phyloP scores from a whole-genome alignment of 345 rosid genomes.

The Eucalyptus curtisii region DNA sequence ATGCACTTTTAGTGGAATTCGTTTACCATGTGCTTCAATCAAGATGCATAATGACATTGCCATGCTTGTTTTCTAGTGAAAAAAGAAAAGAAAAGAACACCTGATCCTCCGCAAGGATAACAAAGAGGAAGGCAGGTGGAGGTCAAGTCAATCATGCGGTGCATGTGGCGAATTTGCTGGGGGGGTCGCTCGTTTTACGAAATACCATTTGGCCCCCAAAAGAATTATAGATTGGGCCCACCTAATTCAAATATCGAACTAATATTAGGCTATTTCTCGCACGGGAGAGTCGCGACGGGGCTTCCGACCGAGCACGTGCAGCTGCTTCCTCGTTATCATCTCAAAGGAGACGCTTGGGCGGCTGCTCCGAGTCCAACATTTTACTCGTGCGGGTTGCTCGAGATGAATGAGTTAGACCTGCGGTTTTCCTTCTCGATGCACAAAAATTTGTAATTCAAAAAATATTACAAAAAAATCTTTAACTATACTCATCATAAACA shows the following conservation, averaged over 20 bases:
- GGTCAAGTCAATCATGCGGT: neutral
- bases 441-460: neutral
- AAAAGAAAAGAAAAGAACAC: rapidly evolving
- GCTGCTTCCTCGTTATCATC: neutral
- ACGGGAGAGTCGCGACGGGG: neutral
- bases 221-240: neutral
- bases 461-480: no score
- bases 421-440: neutral
- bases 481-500: no score
- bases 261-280: neutral
- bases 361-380: neutral
- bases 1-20: neutral
- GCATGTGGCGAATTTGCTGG: neutral
- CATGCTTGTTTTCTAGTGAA: neutral
- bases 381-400: neutral
- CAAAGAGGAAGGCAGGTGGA: neutral
- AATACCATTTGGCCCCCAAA: neutral
- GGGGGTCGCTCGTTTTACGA: neutral
- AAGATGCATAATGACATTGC: neutral
- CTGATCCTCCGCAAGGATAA: neutral
- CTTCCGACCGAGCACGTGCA: neutral
- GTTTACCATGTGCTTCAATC: neutral
- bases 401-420: neutral
- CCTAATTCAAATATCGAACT: neutral
- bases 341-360: neutral